A percentile compares a stretch with the other conserved stretches of the same genome.
phyloP scores from a whole-genome alignment of 768 basidiomycete genomes.

The Lanmaoa rubissima region DNA sequence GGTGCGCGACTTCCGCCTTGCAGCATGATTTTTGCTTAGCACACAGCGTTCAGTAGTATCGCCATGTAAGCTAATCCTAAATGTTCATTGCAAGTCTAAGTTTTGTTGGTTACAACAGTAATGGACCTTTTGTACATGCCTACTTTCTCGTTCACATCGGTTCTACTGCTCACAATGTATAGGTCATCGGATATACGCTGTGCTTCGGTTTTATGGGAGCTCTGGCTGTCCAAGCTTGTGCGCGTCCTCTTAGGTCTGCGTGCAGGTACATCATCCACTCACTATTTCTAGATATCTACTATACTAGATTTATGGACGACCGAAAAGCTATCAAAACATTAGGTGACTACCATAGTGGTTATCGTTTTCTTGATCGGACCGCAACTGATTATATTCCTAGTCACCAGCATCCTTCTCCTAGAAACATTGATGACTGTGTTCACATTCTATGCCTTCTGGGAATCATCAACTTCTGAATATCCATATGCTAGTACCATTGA shows the following conservation, averaged over 20 bases:
- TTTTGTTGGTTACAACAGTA: background rate
- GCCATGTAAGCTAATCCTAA: background rate
- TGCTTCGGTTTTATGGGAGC: constrained; percentile 16
- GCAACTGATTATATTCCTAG: constrained; percentile 1
- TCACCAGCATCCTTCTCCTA: constrained; percentile 11
- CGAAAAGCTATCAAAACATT: constrained; percentile 8
- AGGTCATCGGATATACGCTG: constrained; percentile 18
- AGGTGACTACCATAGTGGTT: constrained; percentile 1
- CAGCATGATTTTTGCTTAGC: background rate
- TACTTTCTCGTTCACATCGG: background rate
- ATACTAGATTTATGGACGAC: constrained; percentile 17
- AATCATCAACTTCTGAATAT: no score
- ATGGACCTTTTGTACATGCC: constrained; percentile 12
- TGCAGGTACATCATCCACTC: no score
- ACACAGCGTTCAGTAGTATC: background rate
- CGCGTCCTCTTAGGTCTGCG: background rate
- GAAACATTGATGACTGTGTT: constrained; percentile 16
- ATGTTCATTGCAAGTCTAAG: background rate
- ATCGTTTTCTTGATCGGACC: background rate
- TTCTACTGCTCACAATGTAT: background rate
- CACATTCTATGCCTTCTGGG: constrained; percentile 11
- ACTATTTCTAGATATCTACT: constrained; percentile 16
- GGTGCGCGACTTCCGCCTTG: background rate
- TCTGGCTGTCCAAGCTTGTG: constrained; percentile 17
- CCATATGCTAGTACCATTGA: no score